Evolutionary conservation across 352 stramenopile species (phyloP).

Genomic region (Pythium aristosporum): DNA sequence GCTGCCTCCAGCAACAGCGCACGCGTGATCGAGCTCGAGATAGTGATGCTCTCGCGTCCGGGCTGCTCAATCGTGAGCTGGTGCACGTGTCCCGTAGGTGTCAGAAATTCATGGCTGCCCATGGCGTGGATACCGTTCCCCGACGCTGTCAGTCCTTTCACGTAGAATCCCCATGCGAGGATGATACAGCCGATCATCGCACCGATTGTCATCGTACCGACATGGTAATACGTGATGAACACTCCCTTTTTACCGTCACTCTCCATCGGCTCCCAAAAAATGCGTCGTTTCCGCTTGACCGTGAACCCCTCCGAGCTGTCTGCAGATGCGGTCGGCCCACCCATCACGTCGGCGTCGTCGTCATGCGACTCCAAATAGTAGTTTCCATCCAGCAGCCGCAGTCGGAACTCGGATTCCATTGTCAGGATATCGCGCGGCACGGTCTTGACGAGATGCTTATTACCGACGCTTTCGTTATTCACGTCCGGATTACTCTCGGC

Average conservation of each 20-base stretch:
- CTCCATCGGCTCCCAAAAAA: constrained; percentile 74
- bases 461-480: constrained; percentile 6
- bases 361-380: constrained; percentile 62
- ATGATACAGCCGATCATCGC: constrained; percentile 45
- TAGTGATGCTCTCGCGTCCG: constrained; percentile 70
- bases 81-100: constrained; percentile 59
- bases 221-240: constrained; percentile 82
- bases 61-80: constrained; percentile 67
- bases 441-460: constrained; percentile 26
- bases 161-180: constrained; percentile 74
- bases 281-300: constrained; percentile 20
- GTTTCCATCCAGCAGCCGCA: constrained; percentile 54
- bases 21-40: constrained; percentile 70
- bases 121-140: constrained; percentile 57
- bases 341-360: constrained; percentile 25
- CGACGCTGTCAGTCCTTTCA: constrained; percentile 67
- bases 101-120: constrained; percentile 35
- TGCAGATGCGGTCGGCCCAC: constrained; percentile 1
- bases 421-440: constrained; percentile 26
- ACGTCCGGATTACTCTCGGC: constrained; percentile 6
- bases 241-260: constrained; percentile 73
- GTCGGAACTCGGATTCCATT: constrained; percentile 46
- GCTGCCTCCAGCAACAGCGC: constrained; percentile 55
- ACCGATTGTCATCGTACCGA: constrained; percentile 55
- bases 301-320: constrained; percentile 6